Base-by-base conservation (phyloP, 2,329 filamentous ascomycete genomes). In the Fusarium fracticaudum region DNA sequence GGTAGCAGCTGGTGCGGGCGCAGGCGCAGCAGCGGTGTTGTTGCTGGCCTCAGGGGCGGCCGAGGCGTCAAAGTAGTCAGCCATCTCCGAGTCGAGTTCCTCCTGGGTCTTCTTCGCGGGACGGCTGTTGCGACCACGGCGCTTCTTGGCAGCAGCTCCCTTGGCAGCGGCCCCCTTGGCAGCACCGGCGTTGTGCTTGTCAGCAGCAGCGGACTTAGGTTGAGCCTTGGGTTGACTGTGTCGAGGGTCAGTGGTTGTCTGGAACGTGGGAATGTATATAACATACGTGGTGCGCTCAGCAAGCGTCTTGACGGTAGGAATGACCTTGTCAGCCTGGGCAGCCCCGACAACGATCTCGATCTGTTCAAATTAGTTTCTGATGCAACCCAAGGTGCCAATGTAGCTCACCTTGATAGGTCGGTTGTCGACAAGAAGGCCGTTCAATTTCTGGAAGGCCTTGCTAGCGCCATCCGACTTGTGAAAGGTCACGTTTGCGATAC, bases 11-110 rank as follows among this genome's bases (percentile, higher is more conserved):
- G 85, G 78, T 66, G 87, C 86, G 69, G 86, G 85, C 37, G 85
- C 81, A 61, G 85, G 78, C 67, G 87, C 85, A 71, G 85, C 87
- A 59, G 84, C 82, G 45, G 84, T 82, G 45, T 85, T 84, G 71
- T 85, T 84, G 68, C 81, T 85, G 20, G 45, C 67, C 60, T 83
- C 85, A 75, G 86, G 86, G 60, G 82, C 85, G 74, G 84, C 81
- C 40, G 79, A 78, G 68, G 84, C 82, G 45, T 88, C 91, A 81
- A 97, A 98, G 86, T 99, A 99, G 83, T 98, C 96, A 26, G 91
- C 92, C 96, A 99, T 99, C 83, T 99, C 96, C 9, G 94, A 95
- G 82, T 99, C 96, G 33, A 99, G 91, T 86, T 99, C 95, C 82
- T 98, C 96, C 3, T 93, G 91, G 1, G 95, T 97, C 93, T 98